Evolutionary conservation across 2,329 filamentous ascomycete species (phyloP), one percentile per base, ranked within the genome.

Genomic region (Calonectria naviculata): DNA sequence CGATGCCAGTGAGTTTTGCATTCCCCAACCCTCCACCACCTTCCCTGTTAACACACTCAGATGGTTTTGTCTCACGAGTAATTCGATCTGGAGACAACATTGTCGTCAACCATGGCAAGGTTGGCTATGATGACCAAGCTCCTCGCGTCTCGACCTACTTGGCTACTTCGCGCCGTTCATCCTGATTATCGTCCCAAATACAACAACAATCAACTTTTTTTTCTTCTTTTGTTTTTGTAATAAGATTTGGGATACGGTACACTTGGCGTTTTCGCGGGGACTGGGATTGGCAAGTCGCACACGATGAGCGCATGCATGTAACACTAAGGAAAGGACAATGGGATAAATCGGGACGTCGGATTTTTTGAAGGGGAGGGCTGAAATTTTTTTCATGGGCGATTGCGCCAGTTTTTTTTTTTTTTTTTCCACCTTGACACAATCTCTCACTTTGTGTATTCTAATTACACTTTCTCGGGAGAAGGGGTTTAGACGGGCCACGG

Each of bases 71-170:
- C 24, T 74, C 79, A n/a, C 46, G 73, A 64, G 77, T 79, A 31
- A 67, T 71, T 31, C 75, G 58, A 36, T 77, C 73, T 13, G 73
- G 78, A 47, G 71, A 67, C 47, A 78, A 75, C 74, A 68, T 75
- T n/a, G 73, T 84, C 66, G 75, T 82, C 74, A 81, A 81, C 75
- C 81, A 83, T 75, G 67, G 76, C 69, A 79, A 78, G 64, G 73
- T 76, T 10, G 70, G 65, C 58, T 81, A 79, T 41, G 82, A 84
- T n/a, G 61, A 70, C 52, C 66, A 68, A 62, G 80, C 78, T 7
- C 83, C 82, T 5, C 76, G 71, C n/a, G 81, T 81, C 10, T 65
- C 71, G 24, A 81, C 82, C 52, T 66, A 71, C 29, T n/a, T n/a
- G n/a, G 62, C 47, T n/a, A 15, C 41, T 31, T n/a, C 56, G 38